Percentiles rank a stretch among this genome's conserved stretches.
These are phyloP conservation scores for Huntiella moniliformis DNA, from an alignment of 2,329 filamentous ascomycete genomes.

Conservation along the genomic window DNA sequence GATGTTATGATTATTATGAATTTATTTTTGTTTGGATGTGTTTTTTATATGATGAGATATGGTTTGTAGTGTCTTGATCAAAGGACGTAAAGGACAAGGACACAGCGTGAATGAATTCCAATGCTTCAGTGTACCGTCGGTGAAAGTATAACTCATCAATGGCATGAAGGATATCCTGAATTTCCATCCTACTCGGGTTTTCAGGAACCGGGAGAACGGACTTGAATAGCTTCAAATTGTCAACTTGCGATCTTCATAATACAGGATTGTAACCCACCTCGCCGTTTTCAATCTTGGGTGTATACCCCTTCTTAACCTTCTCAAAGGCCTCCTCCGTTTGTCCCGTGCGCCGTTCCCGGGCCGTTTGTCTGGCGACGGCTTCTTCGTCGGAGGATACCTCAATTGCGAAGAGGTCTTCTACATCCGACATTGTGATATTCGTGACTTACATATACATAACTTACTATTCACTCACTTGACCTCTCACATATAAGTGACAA, in stretches of 20 bases:
- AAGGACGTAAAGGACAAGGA: background rate
- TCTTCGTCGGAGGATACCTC: slow-evolving; percentile 19
- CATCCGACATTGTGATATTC: slow-evolving; percentile 10
- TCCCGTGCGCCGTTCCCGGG: slow-evolving; percentile 18
- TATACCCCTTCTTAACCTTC: slow-evolving; percentile 26
- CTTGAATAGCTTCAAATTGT: background rate
- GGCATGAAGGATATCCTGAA: slow-evolving; percentile 34
- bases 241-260: too few relatives aligned
- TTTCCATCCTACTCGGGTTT: slow-evolving; percentile 25
- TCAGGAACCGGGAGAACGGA: slow-evolving; percentile 21
- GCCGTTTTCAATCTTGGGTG: slow-evolving; percentile 33
- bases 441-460: too few relatives aligned
- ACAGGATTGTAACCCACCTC: slow-evolving; percentile 23
- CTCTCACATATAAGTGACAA: too few relatives aligned
- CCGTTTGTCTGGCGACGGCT: slow-evolving; percentile 15
- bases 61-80: too few relatives aligned
- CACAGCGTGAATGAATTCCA: slow-evolving; percentile 17
- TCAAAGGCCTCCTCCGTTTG: slow-evolving; percentile 34
- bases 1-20: slow-evolving; percentile 13
- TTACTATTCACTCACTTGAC: too few relatives aligned
- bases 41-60: too few relatives aligned
- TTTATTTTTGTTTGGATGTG: background rate
- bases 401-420: slow-evolving; percentile 19
- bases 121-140: slow-evolving; percentile 26
- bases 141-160: slow-evolving; percentile 41